These are phyloP conservation scores for Diphasiastrum complanatum DNA, from an alignment of 83 land plant species.

Conservation along the genomic window DNA sequence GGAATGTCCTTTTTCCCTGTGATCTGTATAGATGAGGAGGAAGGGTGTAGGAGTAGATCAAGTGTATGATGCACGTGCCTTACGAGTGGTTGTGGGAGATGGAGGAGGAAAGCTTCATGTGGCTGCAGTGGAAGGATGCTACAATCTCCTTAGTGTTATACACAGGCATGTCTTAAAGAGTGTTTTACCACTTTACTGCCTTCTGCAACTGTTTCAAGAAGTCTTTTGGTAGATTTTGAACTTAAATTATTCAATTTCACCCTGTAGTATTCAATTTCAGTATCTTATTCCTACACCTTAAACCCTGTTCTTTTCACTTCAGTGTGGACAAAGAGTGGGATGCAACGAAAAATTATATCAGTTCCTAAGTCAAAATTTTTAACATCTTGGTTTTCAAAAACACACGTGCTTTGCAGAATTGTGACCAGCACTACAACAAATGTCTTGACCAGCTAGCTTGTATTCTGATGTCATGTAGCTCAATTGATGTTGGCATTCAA, in stretches of 20 bases:
- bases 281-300: no score
- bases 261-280: background rate
- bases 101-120: conserved; percentile 79
- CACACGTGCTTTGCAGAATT: no score
- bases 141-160: conserved; percentile 73
- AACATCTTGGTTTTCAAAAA: no score
- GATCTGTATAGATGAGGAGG: conserved; percentile 61
- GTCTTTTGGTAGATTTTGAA: background rate
- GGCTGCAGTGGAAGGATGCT: conserved; percentile 82
- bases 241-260: background rate
- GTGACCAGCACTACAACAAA: no score
- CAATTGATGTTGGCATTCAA: no score
- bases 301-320: no score
- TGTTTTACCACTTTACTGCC: background rate
- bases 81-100: conserved; percentile 92
- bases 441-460: no score
- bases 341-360: no score
- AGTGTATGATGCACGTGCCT: conserved; percentile 93
- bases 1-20: background rate
- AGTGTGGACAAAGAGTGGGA: no score
- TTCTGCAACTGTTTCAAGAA: background rate
- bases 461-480: no score
- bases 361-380: no score
- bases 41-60: conserved; percentile 68
- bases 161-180: conserved; percentile 46